A percentile compares a stretch with the other conserved stretches of the same genome.
Evolutionary conservation across 1,284 basidiomycete species (phyloP).

Genomic region (Microbotryum violaceum): DNA sequence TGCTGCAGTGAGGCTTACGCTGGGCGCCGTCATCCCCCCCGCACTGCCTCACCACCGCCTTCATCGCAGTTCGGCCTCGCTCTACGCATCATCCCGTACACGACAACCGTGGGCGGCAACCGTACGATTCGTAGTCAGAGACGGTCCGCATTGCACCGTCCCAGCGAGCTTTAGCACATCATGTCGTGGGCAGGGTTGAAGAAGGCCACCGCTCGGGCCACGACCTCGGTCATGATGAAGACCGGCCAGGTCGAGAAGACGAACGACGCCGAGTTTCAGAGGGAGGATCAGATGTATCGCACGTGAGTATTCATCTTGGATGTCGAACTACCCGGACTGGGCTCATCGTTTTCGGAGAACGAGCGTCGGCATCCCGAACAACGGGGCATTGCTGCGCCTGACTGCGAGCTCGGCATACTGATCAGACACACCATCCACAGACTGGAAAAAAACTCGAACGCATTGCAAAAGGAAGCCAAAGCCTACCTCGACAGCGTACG

Average conservation of each 20-base stretch:
- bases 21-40: too few species aligned
- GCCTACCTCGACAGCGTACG: conserved; percentile 90
- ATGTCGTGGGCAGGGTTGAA: conserved; percentile 24
- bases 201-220: conserved; percentile 44
- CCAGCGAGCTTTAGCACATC: background rate
- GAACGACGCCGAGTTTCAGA: conserved; percentile 84
- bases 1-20: too few species aligned
- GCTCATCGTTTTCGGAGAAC: background rate
- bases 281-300: conserved; percentile 85
- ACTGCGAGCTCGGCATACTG: background rate
- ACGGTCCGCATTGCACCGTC: too few species aligned
- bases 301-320: conserved; percentile 52
- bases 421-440: conserved; percentile 44
- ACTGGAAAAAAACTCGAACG: conserved; percentile 86
- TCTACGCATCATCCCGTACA: too few species aligned
- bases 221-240: conserved; percentile 62
- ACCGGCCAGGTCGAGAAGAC: conserved; percentile 79
- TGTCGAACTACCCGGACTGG: background rate
- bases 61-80: too few species aligned
- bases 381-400: background rate
- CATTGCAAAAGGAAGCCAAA: conserved; percentile 91
- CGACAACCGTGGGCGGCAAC: too few species aligned
- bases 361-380: background rate
- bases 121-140: too few species aligned
- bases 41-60: too few species aligned